These are phyloP conservation scores for Aspergillus jensenii DNA, from an alignment of 2,329 filamentous ascomycete species.

Conservation along the genomic window DNA sequence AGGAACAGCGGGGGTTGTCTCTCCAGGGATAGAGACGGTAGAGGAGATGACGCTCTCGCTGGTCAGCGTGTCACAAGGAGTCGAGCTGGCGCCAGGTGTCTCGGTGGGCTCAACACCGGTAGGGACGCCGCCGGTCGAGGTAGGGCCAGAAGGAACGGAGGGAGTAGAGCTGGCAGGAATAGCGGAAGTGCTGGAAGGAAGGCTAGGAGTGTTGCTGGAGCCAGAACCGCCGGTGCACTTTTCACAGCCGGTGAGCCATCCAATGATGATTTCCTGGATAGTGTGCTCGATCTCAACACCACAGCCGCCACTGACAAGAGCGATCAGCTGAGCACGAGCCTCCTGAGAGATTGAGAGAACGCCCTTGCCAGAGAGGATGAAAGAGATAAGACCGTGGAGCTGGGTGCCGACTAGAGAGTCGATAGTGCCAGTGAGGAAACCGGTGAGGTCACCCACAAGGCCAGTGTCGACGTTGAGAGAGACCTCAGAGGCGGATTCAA, in stretches of 20 bases:
- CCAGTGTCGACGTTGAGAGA: constrained; percentile 27
- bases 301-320: constrained; percentile 35
- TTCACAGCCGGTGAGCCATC: constrained; percentile 35
- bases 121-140: neutral
- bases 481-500: constrained; percentile 22
- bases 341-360: constrained; percentile 32
- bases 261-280: constrained; percentile 53
- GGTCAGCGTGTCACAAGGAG: neutral
- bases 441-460: constrained; percentile 29
- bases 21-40: neutral
- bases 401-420: constrained; percentile 28
- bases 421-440: constrained; percentile 32
- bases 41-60: no score
- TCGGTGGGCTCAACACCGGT: neutral
- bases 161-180: neutral
- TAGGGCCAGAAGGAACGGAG: neutral
- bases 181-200: constrained; percentile 11
- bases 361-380: constrained; percentile 33
- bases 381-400: constrained; percentile 32
- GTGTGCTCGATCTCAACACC: constrained; percentile 52
- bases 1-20: neutral
- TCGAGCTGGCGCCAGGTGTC: constrained; percentile 4
- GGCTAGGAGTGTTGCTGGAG: constrained; percentile 4
- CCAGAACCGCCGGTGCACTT: constrained; percentile 13
- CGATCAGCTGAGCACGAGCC: constrained; percentile 36